Evolutionary conservation across 176 grass and related monocot genomes (phyloP).

Genomic region (Poa annua): DNA sequence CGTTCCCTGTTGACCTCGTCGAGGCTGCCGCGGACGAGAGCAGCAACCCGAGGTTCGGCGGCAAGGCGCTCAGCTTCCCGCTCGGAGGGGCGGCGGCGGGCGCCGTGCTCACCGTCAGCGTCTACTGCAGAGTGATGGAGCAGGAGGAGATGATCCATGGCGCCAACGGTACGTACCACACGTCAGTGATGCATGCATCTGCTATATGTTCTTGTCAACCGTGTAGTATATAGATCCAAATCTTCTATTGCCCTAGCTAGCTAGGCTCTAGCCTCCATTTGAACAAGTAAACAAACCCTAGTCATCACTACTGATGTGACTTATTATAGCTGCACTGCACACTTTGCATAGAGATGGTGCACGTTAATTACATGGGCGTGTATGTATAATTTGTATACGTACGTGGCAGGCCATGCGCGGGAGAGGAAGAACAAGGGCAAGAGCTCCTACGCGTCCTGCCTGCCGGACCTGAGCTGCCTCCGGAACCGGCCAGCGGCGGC

Average conservation of each 20-base stretch:
- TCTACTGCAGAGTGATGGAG: no score
- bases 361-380: neutral
- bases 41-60: no score
- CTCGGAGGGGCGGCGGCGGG: no score
- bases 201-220: neutral
- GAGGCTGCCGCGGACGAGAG: no score
- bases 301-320: neutral
- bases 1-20: no score
- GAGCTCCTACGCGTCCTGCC: conserved; percentile 63
- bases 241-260: neutral
- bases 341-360: neutral
- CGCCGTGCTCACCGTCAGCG: no score
- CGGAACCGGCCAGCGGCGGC: conserved; percentile 48
- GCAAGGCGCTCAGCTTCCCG: no score
- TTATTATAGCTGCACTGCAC: neutral
- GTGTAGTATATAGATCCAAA: neutral
- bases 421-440: conserved; percentile 67
- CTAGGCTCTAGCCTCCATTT: conserved; percentile 9
- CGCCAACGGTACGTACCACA: conserved; percentile 43
- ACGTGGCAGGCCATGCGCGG: conserved; percentile 29
- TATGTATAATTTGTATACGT: neutral
- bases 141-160: neutral
- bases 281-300: conserved; percentile 18
- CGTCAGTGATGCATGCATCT: neutral
- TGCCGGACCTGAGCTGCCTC: conserved; percentile 82